phyloP scores from a whole-genome alignment of 768 basidiomycete species.

The Mycena venus region DNA sequence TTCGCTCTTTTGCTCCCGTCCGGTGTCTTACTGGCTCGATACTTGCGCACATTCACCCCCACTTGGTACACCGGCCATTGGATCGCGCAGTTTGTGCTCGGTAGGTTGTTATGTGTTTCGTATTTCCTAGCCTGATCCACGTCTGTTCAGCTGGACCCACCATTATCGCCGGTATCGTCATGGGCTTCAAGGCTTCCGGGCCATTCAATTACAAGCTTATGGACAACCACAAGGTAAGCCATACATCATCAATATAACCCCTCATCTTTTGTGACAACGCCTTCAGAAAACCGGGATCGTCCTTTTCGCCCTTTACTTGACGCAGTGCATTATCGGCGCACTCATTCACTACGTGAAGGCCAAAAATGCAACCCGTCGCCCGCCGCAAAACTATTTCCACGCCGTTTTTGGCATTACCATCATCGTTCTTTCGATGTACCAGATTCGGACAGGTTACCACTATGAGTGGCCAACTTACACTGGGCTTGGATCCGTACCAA shows the following conservation, averaged over 20 bases:
- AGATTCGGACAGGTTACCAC: conserved; percentile 60
- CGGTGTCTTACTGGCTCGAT: conserved; percentile 58
- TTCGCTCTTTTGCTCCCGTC: background rate
- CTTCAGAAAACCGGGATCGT: conserved; percentile 60
- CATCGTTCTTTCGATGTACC: conserved; percentile 62
- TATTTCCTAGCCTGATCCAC: background rate
- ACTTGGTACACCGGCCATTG: conserved; percentile 70
- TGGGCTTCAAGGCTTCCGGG: conserved; percentile 58
- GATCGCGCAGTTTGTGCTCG: conserved; percentile 60
- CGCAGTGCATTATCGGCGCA: conserved; percentile 63
- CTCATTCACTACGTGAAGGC: conserved; percentile 67
- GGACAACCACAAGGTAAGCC: conserved; percentile 60
- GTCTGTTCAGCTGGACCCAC: conserved; percentile 55
- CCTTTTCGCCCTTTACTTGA: conserved; percentile 61
- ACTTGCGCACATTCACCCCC: conserved; percentile 59
- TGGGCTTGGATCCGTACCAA: conserved; percentile 55
- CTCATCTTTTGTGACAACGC: background rate
- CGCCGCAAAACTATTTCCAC: conserved; percentile 69
- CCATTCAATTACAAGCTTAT: conserved; percentile 51
- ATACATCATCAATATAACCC: background rate
- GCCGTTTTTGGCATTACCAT: conserved; percentile 64
- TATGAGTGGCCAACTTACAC: conserved; percentile 60
- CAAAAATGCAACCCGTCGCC: conserved; percentile 49
- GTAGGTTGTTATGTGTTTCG: conserved; percentile 43
- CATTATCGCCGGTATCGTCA: conserved; percentile 56